Base-by-base conservation (phyloP, 345 rosid species). In the Eucalyptus urophylla region DNA sequence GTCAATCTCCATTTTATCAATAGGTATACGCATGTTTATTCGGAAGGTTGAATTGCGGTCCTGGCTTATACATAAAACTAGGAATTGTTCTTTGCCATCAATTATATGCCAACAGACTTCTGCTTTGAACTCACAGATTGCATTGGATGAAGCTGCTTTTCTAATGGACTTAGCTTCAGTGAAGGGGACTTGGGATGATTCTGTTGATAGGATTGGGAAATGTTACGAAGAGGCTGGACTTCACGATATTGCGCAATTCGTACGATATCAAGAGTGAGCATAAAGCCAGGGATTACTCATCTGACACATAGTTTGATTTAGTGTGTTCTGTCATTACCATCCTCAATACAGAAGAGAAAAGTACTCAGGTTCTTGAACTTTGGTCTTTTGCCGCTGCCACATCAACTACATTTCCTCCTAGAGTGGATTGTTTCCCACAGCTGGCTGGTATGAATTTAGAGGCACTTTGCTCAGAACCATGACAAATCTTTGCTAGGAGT, bases 161-260 rank as follows among this genome's bases (percentile, higher is more conserved):
- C 91, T 96, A 86, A 92, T 97, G 94, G 99, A 97, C 92, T 93
- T 97, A 89, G 98, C 96, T 87, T 96, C 98, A 88, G 92, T 96
- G 43, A 97, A 76, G 87, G 99, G 99, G 90, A 92, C 93, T 62
- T 96, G 99, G 99, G 92, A 91, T 22, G 96, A 92, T 85, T 92
- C 89, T 86, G 29, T 91, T 54, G 92, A 95, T 40, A 93, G 94
- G 24, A 91, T 96, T 56, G 97, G 96, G 51, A 95, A 94, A 87
- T 97, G 97, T 89, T 97, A 97, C 45, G 90, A 90, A 76, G 95
- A 96, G 81, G 98, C 95, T 69, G 97, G 99, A 76, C 91, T 96
- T 43, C 40, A 88, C 11, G 94, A 95, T 51, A 95, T 96, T 87
- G 97, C 98, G 1, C 93, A 89, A 67, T 96, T 97, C 83, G 60